phyloP scores from a whole-genome alignment of 1,139 yeast genomes.

The Groenewaldozyma auringiensis region DNA sequence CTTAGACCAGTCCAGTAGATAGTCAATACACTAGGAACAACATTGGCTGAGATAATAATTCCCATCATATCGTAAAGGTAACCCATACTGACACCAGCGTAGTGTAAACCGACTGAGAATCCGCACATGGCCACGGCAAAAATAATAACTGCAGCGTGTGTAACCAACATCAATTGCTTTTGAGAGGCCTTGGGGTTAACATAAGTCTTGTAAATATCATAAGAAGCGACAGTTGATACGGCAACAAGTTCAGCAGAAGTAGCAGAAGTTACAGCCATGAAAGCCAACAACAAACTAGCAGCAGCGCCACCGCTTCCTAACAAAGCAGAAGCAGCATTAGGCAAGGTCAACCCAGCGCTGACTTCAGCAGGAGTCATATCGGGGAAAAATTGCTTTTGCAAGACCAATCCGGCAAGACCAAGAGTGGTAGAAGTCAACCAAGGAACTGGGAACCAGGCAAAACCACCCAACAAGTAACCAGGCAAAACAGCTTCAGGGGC shows the following conservation, averaged over 20 bases:
- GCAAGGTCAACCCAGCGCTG: conserved; percentile 72
- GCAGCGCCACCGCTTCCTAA: conserved; percentile 85
- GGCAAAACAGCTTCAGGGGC: conserved; percentile 78
- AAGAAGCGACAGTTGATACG: conserved; percentile 75
- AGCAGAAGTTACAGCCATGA: conserved; percentile 65
- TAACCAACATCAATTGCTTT: conserved; percentile 55
- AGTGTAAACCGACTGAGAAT: conserved; percentile 70
- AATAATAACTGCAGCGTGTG: conserved; percentile 57
- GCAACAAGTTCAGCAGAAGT: conserved; percentile 75
- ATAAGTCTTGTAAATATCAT: conserved; percentile 75
- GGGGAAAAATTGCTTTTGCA: conserved; percentile 70
- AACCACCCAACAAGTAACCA: conserved; percentile 87
- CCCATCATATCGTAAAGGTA: conserved; percentile 66
- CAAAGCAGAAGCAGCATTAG: conserved; percentile 78
- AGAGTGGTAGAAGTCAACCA: conserved; percentile 72
- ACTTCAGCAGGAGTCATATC: conserved; percentile 65
- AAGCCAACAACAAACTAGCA: conserved; percentile 64
- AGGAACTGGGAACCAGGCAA: conserved; percentile 89
- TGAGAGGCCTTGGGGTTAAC: conserved; percentile 72
- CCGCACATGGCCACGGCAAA: conserved; percentile 73
- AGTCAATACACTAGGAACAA: conserved; percentile 66
- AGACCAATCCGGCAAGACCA: conserved; percentile 73
- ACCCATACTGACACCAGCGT: conserved; percentile 71
- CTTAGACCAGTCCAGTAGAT: conserved; percentile 64
- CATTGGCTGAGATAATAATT: conserved; percentile 87